These are phyloP conservation scores for Lactarius hatsudake DNA, from an alignment of 768 basidiomycete species.

Conservation along the genomic window DNA sequence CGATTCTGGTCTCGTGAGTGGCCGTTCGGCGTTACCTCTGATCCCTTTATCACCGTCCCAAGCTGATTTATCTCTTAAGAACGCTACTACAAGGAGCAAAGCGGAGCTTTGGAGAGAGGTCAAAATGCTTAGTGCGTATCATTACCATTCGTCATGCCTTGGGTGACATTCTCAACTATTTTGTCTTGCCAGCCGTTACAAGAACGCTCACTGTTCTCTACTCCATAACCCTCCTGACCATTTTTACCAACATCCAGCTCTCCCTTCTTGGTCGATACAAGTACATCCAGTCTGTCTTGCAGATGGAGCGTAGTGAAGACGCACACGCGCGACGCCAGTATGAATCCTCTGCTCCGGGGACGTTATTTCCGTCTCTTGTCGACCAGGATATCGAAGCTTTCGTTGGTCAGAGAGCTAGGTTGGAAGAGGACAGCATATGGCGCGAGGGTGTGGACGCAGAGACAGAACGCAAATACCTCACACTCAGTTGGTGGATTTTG, in stretches of 20 bases:
- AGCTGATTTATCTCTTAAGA: constrained; percentile 26
- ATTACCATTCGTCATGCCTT: neutral
- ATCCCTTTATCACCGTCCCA: neutral
- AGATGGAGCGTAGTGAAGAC: constrained; percentile 59
- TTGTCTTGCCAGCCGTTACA: constrained; percentile 65
- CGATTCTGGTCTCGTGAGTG: constrained; percentile 19
- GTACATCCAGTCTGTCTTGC: constrained; percentile 68
- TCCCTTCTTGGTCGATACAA: constrained; percentile 78
- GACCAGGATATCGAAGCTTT: constrained; percentile 32
- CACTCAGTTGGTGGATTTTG: constrained; percentile 89
- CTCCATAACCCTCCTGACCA: constrained; percentile 76
- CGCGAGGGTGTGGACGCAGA: constrained; percentile 50
- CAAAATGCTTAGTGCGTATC: constrained; percentile 71
- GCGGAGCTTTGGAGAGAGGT: constrained; percentile 90
- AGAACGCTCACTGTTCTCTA: constrained; percentile 85
- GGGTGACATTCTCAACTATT: constrained; percentile 14
- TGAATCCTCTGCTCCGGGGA: constrained; percentile 40
- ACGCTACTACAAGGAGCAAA: constrained; percentile 49
- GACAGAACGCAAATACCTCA: constrained; percentile 76
- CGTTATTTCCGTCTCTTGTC: constrained; percentile 34
- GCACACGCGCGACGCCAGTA: constrained; percentile 45
- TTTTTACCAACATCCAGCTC: constrained; percentile 86
- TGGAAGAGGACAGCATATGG: constrained; percentile 25
- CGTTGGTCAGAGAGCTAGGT: constrained; percentile 32
- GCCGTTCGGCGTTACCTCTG: neutral